Evolutionary conservation across 1,284 basidiomycete species (phyloP), one percentile per base, ranked within the genome.

Genomic region (Cystobasidium sp.): DNA sequence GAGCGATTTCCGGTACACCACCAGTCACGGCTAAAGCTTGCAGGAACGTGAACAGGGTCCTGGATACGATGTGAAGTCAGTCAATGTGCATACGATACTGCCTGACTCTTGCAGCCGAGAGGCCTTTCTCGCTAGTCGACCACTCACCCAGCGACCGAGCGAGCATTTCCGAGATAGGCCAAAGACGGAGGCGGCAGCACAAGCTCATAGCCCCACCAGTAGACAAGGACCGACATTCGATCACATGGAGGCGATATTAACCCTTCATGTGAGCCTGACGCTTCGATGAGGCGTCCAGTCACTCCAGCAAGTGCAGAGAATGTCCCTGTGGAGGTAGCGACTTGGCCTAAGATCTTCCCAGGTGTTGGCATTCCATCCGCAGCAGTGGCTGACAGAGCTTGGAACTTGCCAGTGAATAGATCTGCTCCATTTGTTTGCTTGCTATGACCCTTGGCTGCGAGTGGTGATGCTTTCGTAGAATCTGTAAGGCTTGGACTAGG

Each of bases 161-260:
- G 73, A 2, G 72, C 75, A 1, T 51, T 55, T 2, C 69, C 58
- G 16, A 80, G 70, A 18, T 66, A 55, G 0, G 31, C 51, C 20
- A 80, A 49, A 6, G 68, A 70, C 0, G 76, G 61, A 0, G 77
- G 75, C 1, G 79, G 79, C 8, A 80, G 52, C 3, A 70, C 55
- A 9, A 80, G 59, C 68, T 80, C 79, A 64, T 75, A 80, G 4
- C 79, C 79, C 79, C 79, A 80, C 78, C 56, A 62, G 75, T 77
- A 78, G 43, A 78, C 18, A 39, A 76, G 68, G 1, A 79, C 44
- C 9, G 58, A 72, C 10, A 78, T 55, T 0, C 70, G 5, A 24
- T 78, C 78, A 8, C 52, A 7, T 0, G 78, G 77, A 20, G 74
- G 74, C 1, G 22, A 49, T 14, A 76, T 22, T n/a, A 59, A 70